Evolutionary conservation across 2,329 filamentous ascomycete genomes (phyloP), one percentile per base, ranked within the genome.

Genomic region (Huntiella moniliformis): DNA sequence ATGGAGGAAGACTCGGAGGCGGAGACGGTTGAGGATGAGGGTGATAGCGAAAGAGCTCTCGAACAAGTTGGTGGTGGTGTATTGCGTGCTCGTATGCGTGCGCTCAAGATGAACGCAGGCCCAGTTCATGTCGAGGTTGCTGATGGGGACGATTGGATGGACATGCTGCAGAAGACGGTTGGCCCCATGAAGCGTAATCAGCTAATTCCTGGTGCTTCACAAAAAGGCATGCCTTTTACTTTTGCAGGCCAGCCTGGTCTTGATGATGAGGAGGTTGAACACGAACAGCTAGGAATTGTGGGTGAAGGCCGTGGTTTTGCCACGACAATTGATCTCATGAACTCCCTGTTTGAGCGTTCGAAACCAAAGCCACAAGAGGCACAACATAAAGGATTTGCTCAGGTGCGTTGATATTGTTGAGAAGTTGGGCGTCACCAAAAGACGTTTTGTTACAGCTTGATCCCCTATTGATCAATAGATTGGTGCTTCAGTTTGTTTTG

Each of bases 301-400:
- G 60, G 63, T 35, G 70, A 74, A 54, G 67, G 71, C 45, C 74
- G 74, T 52, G 79, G 80, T 1, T 88, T 94, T 61, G 73, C 77
- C 15, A 94, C 82, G 15, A 87, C 82, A 56, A 93, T 96, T 63
- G 91, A 95, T 65, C 67, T 95, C 59, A 95, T 94, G 85, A 88
- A 93, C 59, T 93, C 85, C 41, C 67, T 95, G 47, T 95, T 92
- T 62, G 81, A 82, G 59, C 74, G 80, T 61, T 70, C 77, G 52
- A 76, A 73, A 64, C 69, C 67, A 69, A 71, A 56, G 67, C 65
- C 52, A 62, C 67, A 33, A 57, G 66, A 53, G 61, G 68, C 50
- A 64, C 67, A 46, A 36, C 11, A 34, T 54, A 75, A 75, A 63
- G 81, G 82, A 58, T 82, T 88, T 62, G 79, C 71, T 48, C 71